Conservation (phyloP, 371 early-diverging fungal genomes). For the Massospora cicadina region DNA sequence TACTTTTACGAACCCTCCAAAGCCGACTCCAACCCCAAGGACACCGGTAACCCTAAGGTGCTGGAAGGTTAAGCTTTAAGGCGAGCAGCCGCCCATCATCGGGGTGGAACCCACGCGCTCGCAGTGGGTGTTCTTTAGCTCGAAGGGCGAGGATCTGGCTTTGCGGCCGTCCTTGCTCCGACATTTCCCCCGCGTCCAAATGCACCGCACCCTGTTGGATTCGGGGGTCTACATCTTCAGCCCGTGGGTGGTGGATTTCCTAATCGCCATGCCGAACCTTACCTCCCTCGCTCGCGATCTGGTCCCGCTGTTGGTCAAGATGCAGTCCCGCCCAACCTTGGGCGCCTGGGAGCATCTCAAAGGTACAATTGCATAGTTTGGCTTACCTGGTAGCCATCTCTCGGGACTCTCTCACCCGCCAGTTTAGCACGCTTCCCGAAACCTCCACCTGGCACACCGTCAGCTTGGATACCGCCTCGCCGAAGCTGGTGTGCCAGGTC, state of each 20-base stretch:
- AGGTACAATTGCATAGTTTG: background rate
- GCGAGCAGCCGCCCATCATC: background rate
- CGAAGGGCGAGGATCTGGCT: background rate
- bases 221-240: background rate
- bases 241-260: conserved; percentile 1
- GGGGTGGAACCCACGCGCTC: background rate
- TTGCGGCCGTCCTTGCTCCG: background rate
- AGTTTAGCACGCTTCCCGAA: background rate
- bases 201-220: background rate
- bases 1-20: background rate
- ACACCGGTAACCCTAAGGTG: background rate
- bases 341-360: background rate
- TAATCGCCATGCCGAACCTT: background rate
- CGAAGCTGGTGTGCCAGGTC: background rate
- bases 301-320: conserved; percentile 3
- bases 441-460: background rate
- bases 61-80: background rate
- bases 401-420: background rate
- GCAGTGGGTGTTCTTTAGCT: background rate
- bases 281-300: background rate
- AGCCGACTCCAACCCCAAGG: background rate
- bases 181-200: background rate
- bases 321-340: conserved; percentile 1
- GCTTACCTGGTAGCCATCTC: background rate
- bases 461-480: background rate